Evolutionary conservation across 2,329 filamentous ascomycete genomes (phyloP).

Genomic region (Epichloe coenophiala): DNA sequence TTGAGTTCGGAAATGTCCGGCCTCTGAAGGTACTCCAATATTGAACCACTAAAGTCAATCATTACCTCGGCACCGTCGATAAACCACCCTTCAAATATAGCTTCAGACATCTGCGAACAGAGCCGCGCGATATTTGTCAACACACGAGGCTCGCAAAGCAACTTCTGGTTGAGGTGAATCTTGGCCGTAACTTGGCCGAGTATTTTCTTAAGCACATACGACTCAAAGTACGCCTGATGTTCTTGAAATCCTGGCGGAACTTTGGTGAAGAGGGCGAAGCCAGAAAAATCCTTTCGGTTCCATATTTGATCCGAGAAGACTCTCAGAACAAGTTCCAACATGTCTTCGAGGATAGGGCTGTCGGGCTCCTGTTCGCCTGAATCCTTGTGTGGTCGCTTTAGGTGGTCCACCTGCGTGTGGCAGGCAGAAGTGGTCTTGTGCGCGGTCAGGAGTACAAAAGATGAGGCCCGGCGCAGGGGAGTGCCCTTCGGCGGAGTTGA

Average conservation of each 20-base stretch:
- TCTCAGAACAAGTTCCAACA: constrained; percentile 64
- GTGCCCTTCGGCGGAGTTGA: constrained; percentile 39
- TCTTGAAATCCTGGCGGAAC: constrained; percentile 87
- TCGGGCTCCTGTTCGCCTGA: constrained; percentile 35
- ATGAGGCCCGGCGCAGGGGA: constrained; percentile 67
- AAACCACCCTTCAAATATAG: constrained; percentile 94
- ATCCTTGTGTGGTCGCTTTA: constrained; percentile 8
- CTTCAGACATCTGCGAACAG: constrained; percentile 69
- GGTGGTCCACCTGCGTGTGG: constrained; percentile 25
- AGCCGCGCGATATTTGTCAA: constrained; percentile 80
- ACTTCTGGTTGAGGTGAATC: constrained; percentile 57
- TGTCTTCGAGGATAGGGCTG: constrained; percentile 58
- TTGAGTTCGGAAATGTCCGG: constrained; percentile 72
- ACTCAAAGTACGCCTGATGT: constrained; percentile 90
- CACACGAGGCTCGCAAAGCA: constrained; percentile 67
- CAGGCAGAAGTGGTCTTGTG: constrained; percentile 45
- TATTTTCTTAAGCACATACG: constrained; percentile 67
- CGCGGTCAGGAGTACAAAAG: constrained; percentile 76
- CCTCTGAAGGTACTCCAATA: constrained; percentile 80
- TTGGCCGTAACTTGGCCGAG: constrained; percentile 57
- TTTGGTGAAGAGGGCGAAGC: constrained; percentile 73
- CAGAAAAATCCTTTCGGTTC: constrained; percentile 76
- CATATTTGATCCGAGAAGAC: constrained; percentile 82
- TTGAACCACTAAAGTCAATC: constrained; percentile 71
- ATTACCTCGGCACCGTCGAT: constrained; percentile 72